Evolutionary conservation across 768 basidiomycete species (phyloP).

Genomic region (Leccinum disarticulatum): DNA sequence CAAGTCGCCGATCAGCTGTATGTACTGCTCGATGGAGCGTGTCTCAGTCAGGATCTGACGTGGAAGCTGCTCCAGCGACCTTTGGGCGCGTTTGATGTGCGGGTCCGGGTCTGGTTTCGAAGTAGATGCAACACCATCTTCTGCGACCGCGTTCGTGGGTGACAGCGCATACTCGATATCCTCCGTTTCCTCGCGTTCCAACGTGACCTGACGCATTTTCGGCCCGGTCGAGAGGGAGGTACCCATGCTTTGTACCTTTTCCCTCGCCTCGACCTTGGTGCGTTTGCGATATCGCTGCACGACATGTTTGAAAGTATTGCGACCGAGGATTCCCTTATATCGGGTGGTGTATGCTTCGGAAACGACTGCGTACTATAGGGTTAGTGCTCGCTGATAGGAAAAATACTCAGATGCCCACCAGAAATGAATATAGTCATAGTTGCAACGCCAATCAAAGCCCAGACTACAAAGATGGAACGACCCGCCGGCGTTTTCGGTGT

Average conservation of each 20-base stretch:
- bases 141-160: no score
- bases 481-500: constrained; percentile 65
- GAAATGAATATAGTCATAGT: constrained; percentile 76
- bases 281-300: constrained; percentile 44
- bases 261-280: constrained; percentile 13
- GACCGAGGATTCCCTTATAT: constrained; percentile 57
- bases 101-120: neutral
- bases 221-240: no score
- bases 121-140: no score
- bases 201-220: no score
- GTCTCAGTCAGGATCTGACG: constrained; percentile 37
- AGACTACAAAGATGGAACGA: constrained; percentile 72
- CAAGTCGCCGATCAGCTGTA: constrained; percentile 34
- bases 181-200: no score
- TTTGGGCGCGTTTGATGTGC: constrained; percentile 22
- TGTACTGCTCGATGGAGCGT: constrained; percentile 40
- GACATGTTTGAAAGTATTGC: constrained; percentile 45
- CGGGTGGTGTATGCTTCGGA: constrained; percentile 64
- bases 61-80: constrained; percentile 40
- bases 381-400: neutral
- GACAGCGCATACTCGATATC: no score
- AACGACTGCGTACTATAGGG: constrained; percentile 43
- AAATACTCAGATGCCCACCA: constrained; percentile 39
- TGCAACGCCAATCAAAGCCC: constrained; percentile 75
- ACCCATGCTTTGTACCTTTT: neutral